Conservation (phyloP, 2,329 filamentous ascomycete genomes). For the Pseudonectria buxi region DNA sequence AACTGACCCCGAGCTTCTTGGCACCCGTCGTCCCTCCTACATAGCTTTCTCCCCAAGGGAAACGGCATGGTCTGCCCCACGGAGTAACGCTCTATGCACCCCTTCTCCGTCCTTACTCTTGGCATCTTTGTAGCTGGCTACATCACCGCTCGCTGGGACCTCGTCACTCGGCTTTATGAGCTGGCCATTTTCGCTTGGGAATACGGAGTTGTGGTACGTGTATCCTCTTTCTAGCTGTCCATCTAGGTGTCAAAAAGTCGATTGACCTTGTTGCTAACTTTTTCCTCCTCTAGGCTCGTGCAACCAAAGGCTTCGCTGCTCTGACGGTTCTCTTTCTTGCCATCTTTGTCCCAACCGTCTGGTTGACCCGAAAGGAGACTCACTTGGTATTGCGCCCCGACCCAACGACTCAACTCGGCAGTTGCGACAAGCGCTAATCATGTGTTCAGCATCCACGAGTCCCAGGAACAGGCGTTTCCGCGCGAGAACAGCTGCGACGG, state of each 20-base stretch:
- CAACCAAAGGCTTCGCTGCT: constrained; percentile 75
- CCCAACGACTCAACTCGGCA: constrained; percentile 5
- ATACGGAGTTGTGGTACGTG: constrained; percentile 87
- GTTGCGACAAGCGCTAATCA: constrained; percentile 12
- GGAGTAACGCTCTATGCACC: constrained; percentile 73
- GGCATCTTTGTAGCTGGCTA: constrained; percentile 99
- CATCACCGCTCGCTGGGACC: constrained; percentile 98
- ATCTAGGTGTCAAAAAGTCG: not conserved
- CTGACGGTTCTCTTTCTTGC: constrained; percentile 80
- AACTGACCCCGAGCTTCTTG: constrained; percentile 8
- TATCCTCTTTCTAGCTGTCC: not conserved
- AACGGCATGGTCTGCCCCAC: constrained; percentile 38
- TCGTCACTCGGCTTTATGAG: constrained; percentile 94
- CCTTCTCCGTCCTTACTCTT: constrained; percentile 90
- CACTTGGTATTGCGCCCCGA: constrained; percentile 55
- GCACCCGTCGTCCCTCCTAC: constrained; percentile 7
- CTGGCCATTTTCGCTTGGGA: constrained; percentile 96
- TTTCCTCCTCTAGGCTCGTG: constrained; percentile 56
- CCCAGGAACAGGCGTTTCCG: constrained; percentile 75
- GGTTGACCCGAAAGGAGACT: constrained; percentile 74
- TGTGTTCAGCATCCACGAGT: constrained; percentile 69
- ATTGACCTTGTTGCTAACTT: not conserved
- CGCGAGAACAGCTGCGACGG: constrained; percentile 87
- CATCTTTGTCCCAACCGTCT: constrained; percentile 76
- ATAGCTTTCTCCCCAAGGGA: constrained; percentile 2